These are phyloP conservation scores for Chaetoceros tenuissimus DNA, from an alignment of 108 stramenopile genomes.

Conservation along the genomic window DNA sequence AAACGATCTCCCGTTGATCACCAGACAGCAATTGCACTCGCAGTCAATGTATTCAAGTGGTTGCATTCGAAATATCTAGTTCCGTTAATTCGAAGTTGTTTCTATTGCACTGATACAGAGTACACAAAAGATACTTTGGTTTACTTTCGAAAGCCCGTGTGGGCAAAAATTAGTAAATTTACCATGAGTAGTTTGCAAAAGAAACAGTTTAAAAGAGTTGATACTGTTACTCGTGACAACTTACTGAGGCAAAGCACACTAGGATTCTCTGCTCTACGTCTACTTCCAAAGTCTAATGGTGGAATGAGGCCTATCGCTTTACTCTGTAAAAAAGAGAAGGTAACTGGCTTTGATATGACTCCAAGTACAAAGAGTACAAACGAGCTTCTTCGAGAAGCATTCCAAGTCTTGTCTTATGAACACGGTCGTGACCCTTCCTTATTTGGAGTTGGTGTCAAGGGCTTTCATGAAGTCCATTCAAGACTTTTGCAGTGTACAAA, in stretches of 20 bases:
- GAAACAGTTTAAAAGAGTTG: constrained; percentile 31
- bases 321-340: constrained; percentile 8
- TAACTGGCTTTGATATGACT: neutral
- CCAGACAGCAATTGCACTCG: constrained; percentile 27
- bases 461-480: constrained; percentile 56
- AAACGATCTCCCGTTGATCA: constrained; percentile 33
- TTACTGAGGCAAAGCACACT: constrained; percentile 5
- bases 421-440: constrained; percentile 16
- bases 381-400: constrained; percentile 38
- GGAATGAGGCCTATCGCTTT: constrained; percentile 77
- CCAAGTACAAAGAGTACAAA: constrained; percentile 21
- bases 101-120: constrained; percentile 82
- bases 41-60: constrained; percentile 55
- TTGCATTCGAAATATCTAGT: constrained; percentile 56
- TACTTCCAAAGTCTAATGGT: constrained; percentile 68
- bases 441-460: constrained; percentile 59
- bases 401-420: constrained; percentile 66
- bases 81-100: constrained; percentile 59
- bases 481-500: constrained; percentile 39
- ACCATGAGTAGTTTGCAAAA: constrained; percentile 42
- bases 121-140: constrained; percentile 41
- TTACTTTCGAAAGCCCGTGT: constrained; percentile 82
- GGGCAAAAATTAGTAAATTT: constrained; percentile 51
- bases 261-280: constrained; percentile 57
- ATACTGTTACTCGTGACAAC: neutral